A percentile compares a stretch with the other conserved stretches of the same genome.
phyloP scores from a whole-genome alignment of 495 filamentous ascomycete species.

The Lentithecium fluviatile region DNA sequence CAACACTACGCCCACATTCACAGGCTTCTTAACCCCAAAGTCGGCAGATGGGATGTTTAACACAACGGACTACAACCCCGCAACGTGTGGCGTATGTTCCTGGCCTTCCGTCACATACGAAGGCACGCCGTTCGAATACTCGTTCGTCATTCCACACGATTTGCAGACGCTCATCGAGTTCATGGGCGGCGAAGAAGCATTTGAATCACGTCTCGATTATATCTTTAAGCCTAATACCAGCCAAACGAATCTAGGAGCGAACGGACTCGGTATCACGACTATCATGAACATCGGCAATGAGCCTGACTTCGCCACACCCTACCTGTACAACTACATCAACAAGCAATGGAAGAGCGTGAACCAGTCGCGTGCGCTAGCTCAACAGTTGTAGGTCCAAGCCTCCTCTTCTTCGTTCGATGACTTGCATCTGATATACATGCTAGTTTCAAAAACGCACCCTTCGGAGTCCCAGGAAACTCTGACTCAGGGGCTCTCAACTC shows the following conservation, averaged over 20 bases:
- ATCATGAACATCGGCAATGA: constrained; percentile 42
- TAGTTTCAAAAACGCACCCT: constrained; percentile 28
- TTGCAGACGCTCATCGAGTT: constrained; percentile 39
- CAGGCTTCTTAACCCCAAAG: constrained; percentile 37
- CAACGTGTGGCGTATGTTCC: constrained; percentile 35
- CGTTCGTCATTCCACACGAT: constrained; percentile 37
- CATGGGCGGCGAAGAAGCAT: constrained; percentile 35
- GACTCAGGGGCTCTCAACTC: constrained; percentile 38
- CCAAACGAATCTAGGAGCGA: constrained; percentile 31
- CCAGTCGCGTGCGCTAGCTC: constrained; percentile 24
- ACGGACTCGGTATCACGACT: constrained; percentile 35
- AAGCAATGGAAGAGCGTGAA: constrained; percentile 39
- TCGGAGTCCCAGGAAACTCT: constrained; percentile 39
- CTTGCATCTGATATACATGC: neutral
- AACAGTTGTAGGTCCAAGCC: constrained; percentile 14
- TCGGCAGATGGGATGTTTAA: constrained; percentile 31
- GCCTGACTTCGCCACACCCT: constrained; percentile 39
- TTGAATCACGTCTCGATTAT: constrained; percentile 37
- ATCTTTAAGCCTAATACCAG: constrained; percentile 33
- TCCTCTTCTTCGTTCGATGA: neutral
- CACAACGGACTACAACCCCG: constrained; percentile 31
- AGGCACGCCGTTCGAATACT: constrained; percentile 37
- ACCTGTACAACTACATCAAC: constrained; percentile 39
- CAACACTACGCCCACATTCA: constrained; percentile 24
- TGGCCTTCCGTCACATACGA: constrained; percentile 36